Conservation (phyloP, 192 early-diverging fungal genomes). For the Coemansia sp. region DNA sequence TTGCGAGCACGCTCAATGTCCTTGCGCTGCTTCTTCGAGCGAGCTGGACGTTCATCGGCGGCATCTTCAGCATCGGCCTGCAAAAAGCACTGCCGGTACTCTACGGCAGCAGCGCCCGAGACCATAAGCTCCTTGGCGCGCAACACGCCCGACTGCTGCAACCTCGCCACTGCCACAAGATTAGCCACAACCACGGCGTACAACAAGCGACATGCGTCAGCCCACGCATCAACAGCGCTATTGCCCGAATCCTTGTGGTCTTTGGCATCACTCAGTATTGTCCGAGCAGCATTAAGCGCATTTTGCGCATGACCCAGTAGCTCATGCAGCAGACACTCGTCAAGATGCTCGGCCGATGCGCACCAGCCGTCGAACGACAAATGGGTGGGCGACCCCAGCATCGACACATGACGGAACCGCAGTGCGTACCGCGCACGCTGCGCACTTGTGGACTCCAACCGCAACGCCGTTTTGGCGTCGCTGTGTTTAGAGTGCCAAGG, state of each 20-base stretch:
- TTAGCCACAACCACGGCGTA: conserved; percentile 28
- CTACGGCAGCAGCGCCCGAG: conserved; percentile 17
- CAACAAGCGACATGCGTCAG: neutral
- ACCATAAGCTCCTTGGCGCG: conserved; percentile 6
- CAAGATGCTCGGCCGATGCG: conserved; percentile 26
- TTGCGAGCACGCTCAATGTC: conserved; percentile 6
- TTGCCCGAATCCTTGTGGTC: too few species aligned
- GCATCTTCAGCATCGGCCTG: conserved; percentile 2
- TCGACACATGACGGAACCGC: conserved; percentile 32
- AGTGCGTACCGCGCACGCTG: conserved; percentile 27
- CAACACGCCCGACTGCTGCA: conserved; percentile 1
- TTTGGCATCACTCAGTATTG: neutral
- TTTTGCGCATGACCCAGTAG: conserved; percentile 27
- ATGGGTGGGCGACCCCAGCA: conserved; percentile 38
- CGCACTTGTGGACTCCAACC: conserved; percentile 15
- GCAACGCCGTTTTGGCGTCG: neutral
- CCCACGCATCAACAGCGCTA: conserved; percentile 3
- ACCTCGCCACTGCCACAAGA: conserved; percentile 18
- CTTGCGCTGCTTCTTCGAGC: conserved; percentile 17
- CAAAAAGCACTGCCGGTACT: neutral
- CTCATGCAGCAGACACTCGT: conserved; percentile 19
- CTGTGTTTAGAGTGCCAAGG: conserved; percentile 17
- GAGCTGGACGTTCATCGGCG: neutral
- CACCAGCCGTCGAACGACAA: conserved; percentile 31
- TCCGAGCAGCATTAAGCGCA: conserved; percentile 2